phyloP scores from a whole-genome alignment of 2,329 filamentous ascomycete genomes.

The Exophiala phaeomuriformis region DNA sequence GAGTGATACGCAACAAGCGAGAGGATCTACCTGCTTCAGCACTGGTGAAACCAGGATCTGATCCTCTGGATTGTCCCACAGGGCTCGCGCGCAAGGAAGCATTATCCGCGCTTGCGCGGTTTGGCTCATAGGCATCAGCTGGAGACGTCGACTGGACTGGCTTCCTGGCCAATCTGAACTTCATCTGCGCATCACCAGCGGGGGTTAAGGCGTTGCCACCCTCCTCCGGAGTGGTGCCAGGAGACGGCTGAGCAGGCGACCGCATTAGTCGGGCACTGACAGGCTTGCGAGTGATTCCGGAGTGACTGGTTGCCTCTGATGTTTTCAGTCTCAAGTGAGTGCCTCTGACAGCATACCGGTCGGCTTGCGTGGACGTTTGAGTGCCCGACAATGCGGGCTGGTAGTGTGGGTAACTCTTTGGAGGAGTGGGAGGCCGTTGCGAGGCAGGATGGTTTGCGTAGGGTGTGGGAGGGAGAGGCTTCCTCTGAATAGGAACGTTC shows the following conservation, averaged over 20 bases:
- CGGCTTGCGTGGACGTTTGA: constrained; percentile 14
- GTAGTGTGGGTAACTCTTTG: constrained; percentile 24
- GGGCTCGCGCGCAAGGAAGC: background rate
- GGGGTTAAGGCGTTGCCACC: background rate
- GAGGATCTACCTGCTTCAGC: background rate
- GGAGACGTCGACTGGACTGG: constrained; percentile 7
- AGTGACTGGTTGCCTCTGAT: background rate
- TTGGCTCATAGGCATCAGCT: background rate
- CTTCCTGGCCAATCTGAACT: constrained; percentile 13
- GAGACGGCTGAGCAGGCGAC: background rate
- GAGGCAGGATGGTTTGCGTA: constrained; percentile 22
- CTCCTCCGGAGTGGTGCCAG: background rate
- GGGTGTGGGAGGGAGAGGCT: constrained; percentile 24
- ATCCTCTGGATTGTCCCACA: too few species aligned
- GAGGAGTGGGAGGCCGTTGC: constrained; percentile 17
- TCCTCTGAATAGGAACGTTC: constrained; percentile 21
- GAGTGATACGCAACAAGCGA: constrained; percentile 36
- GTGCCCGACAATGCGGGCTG: constrained; percentile 13
- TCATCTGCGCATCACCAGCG: constrained; percentile 1
- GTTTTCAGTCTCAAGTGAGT: constrained; percentile 16
- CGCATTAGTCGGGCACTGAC: constrained; percentile 19
- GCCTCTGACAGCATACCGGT: constrained; percentile 18
- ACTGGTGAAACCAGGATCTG: background rate
- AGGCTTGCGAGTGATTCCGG: constrained; percentile 13
- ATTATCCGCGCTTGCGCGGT: background rate